Percentiles rank a stretch among this genome's conserved stretches.
These are phyloP conservation scores for Heterotrichella gracilis DNA, from an alignment of 352 stramenopile species.

Conservation along the genomic window DNA sequence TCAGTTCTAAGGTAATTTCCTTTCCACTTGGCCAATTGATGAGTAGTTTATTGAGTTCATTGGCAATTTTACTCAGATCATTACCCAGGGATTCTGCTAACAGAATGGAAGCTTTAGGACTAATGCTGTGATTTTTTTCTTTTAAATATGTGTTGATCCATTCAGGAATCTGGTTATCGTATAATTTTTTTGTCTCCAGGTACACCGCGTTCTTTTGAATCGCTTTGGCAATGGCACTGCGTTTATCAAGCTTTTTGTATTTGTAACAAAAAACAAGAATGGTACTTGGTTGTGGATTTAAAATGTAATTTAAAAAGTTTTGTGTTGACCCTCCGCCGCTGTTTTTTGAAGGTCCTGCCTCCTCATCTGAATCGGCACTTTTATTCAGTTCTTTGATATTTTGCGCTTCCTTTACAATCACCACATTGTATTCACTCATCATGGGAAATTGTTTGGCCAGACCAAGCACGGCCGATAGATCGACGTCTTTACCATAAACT, in stretches of 20 bases:
- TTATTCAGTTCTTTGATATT: background rate
- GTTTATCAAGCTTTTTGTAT: background rate
- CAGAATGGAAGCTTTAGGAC: background rate
- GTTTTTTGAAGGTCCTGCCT: background rate
- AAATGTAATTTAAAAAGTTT: background rate
- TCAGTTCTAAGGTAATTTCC: background rate
- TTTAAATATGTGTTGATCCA: background rate
- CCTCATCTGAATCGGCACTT: background rate
- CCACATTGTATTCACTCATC: background rate
- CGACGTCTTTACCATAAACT: background rate
- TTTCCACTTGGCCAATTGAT: background rate
- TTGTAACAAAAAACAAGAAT: background rate
- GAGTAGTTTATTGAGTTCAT: background rate
- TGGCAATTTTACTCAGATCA: background rate
- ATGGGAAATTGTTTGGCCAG: slow-evolving; percentile 1
- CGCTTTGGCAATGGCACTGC: background rate
- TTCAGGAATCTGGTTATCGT: background rate
- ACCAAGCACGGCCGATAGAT: background rate
- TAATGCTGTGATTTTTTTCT: slow-evolving; percentile 3
- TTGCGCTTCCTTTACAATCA: slow-evolving; percentile 4
- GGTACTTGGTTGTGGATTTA: background rate
- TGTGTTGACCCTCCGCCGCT: background rate
- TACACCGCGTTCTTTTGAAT: background rate
- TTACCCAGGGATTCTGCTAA: background rate
- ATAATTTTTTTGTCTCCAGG: background rate